Percentiles rank a stretch among this genome's conserved stretches.
Evolutionary conservation across 2,329 filamentous ascomycete genomes (phyloP).

Genomic region (Endoconidiophora polonica): DNA sequence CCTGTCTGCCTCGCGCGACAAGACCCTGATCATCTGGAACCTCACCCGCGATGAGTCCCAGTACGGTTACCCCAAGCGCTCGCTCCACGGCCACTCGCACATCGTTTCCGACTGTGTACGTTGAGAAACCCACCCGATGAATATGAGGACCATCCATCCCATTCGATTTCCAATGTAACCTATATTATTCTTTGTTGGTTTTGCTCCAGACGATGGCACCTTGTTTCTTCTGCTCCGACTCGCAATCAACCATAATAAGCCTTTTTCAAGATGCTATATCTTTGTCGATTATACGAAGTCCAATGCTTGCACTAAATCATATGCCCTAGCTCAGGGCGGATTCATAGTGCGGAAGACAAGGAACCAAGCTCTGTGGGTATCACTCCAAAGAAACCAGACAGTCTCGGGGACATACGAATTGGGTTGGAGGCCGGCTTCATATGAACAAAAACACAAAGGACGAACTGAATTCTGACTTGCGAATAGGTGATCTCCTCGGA

Average conservation of each 20-base stretch:
- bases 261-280: no score
- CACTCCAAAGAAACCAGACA: no score
- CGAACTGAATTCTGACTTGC: constrained; percentile 8
- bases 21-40: constrained; percentile 99
- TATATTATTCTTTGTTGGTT: not conserved
- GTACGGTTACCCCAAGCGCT: constrained; percentile 99
- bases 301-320: no score
- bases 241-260: no score
- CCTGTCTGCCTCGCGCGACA: constrained; percentile 91
- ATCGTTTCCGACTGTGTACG: constrained; percentile 99
- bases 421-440: no score
- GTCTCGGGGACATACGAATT: no score
- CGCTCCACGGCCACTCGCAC: constrained; percentile 96
- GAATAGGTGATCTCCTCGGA: constrained; percentile 92
- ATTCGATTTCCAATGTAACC: not conserved
- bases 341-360: no score
- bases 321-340: no score
- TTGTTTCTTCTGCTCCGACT: not conserved
- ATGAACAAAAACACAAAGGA: not conserved
- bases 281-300: no score
- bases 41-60: constrained; percentile 94
- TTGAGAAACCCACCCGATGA: constrained; percentile 20
- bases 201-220: not conserved
- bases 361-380: no score
- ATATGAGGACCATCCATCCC: not conserved